A percentile compares a stretch with the other conserved stretches of the same genome.
Conservation (phyloP, 352 stramenopile species). For the Globisporangium perplexum region DNA sequence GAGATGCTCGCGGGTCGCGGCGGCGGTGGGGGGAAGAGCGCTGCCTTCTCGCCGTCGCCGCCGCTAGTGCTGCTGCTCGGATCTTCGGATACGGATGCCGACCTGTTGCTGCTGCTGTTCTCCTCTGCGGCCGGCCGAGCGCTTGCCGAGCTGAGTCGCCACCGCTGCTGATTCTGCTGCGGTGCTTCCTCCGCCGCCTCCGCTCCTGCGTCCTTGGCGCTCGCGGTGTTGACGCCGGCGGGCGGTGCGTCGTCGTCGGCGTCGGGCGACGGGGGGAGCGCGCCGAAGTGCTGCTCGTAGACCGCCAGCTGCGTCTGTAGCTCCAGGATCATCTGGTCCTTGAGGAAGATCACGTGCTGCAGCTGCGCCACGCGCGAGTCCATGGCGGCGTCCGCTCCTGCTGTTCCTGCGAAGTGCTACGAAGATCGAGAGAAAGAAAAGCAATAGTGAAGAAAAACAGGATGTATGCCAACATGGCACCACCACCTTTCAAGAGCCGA, state of each 20-base stretch:
- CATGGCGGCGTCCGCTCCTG: slow-evolving; percentile 17
- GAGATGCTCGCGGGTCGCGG: slow-evolving; percentile 14
- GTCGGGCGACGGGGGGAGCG: slow-evolving; percentile 31
- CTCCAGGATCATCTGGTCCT: slow-evolving; percentile 79
- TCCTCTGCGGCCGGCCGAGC: not conserved
- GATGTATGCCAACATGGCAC: not conserved
- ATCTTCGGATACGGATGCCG: no score
- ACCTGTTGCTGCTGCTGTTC: not conserved
- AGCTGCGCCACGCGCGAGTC: slow-evolving; percentile 55
- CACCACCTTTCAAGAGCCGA: no score
- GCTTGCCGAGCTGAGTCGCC: not conserved
- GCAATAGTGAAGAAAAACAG: not conserved
- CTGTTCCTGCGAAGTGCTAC: not conserved
- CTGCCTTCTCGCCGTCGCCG: not conserved
- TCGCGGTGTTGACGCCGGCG: slow-evolving; percentile 15
- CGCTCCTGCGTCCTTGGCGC: slow-evolving; percentile 5
- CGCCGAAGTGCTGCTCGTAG: slow-evolving; percentile 49
- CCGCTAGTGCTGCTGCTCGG: not conserved
- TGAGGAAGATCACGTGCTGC: slow-evolving; percentile 80
- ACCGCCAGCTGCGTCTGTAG: slow-evolving; percentile 62
- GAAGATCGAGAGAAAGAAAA: not conserved
- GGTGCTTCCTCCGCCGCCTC: not conserved
- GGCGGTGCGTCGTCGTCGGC: slow-evolving; percentile 1
- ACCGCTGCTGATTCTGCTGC: not conserved
- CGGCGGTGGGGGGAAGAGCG: not conserved